Evolutionary conservation across 192 early-diverging fungal genomes (phyloP), one percentile per base, ranked within the genome.

Genomic region (Mortierella hygrophila): DNA sequence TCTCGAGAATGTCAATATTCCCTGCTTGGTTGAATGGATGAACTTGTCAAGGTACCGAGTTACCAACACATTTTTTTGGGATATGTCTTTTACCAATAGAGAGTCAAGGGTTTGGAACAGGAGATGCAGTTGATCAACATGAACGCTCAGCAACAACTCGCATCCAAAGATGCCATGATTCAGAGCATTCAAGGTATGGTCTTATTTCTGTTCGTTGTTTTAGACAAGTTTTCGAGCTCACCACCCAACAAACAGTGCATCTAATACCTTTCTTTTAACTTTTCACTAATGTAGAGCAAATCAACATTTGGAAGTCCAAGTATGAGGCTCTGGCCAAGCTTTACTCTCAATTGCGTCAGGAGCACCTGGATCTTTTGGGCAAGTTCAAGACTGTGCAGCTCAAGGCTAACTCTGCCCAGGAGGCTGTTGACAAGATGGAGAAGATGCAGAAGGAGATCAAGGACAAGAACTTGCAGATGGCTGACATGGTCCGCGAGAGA

Each of bases 271-370:
- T 40, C 20, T 68, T 40, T 78, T 49, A 46, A 35, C 42, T 35
- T 40, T 26, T 47, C 15, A 42, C 37, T 13, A 10, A n/a, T 63
- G 20, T 73, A 94, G 96, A 97, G 47, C 96, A 99, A 93, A 91
- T 99, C 37, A 94, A 95, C 83, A 96, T 98, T 88, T 98, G 97
- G 97, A 97, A 95, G 90, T 95, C 98, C 87, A 99, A 98, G 89
- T 99, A 99, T 88, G 97, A 99, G 88, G 96, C 97, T 23, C 90
- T 99, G 52, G 98, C 98, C 74, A 99, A 99, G 76, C 91, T 99
- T n/a, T 99, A 99, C 85, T 97, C 98, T 15, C 96, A 98, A 87
- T 90, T 99, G 42, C 94, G 98, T 63, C 97, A 99, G 78, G 97
- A 98, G 81, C 97, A 99, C 84, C 89, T 99, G 72, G 98, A 98